Evolutionary conservation across 768 basidiomycete species (phyloP), one percentile per base, ranked within the genome.

Genomic region (Russula dissimulans): DNA sequence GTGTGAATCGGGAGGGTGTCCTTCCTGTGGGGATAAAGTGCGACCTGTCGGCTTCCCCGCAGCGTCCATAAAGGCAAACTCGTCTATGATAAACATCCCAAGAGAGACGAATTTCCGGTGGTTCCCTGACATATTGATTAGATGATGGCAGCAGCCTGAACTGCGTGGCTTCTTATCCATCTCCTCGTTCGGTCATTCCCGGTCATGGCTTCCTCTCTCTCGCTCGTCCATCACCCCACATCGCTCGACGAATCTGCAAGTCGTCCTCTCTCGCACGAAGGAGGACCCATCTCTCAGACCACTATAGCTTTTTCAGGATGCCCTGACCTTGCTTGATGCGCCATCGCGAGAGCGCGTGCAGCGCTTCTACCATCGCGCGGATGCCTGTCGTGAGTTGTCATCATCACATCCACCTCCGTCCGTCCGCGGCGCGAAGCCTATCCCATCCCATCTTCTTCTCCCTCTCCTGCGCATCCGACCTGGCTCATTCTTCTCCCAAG

Each of bases 21-120:
- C 78, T 87, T 81, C 29, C 81, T 72, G 45, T 75, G 71, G 29
- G 77, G 69, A 31, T 71, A 64, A 55, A 17, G 55, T 71, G 66
- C 71, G 74, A 11, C 74, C 79, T 26, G 77, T 83, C 1, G 79
- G 77, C 3, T 72, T 71, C 3, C 87, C 87, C 47, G 79, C 69
- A 36, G 79, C 78, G 60, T 86, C 81, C 50, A 74, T 67, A 67
- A 83, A 87, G 3, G 79, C 76, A 66, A 93, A 89, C 62, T 86
- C 79, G 71, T 97, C 93, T 66, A 95, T 80, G 67, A 97, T 94
- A 75, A 95, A 95, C 82, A 93, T 83, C 7, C 92, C 93, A 31
- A 93, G 75, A n/a, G 85, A 83, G 18, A 81, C 82, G 49, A 91
- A 85, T 22, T 58, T 50, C 29, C 59, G 54, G 11, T 58, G 54